phyloP scores from a whole-genome alignment of 257 asterid genomes.

The Primulina tabacum region DNA sequence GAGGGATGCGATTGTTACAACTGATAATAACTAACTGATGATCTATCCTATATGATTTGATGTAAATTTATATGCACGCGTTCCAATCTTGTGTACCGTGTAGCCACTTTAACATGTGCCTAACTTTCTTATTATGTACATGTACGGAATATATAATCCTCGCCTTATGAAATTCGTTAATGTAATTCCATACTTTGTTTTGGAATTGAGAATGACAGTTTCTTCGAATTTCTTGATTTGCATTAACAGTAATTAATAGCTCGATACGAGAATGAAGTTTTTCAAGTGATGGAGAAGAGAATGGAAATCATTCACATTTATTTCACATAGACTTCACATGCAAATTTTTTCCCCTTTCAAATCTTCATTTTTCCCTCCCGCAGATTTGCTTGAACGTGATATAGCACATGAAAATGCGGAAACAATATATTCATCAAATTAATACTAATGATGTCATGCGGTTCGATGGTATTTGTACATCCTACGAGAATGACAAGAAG shows the following conservation, averaged over 20 bases:
- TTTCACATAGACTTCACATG: background rate
- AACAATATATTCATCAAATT: too few relatives aligned
- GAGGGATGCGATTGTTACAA: conserved; percentile 26
- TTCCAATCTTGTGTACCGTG: conserved; percentile 37
- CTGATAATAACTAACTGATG: conserved; percentile 20
- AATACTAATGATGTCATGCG: too few relatives aligned
- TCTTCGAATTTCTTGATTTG: background rate
- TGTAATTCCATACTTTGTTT: conserved; percentile 9
- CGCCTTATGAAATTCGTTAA: conserved; percentile 30
- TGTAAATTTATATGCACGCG: conserved; percentile 49
- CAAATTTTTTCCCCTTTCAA: too few relatives aligned
- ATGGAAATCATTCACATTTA: background rate
- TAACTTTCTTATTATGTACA: conserved; percentile 30
- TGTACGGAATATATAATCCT: conserved; percentile 5
- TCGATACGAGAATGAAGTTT: background rate
- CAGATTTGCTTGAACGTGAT: too few relatives aligned
- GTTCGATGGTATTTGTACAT: too few relatives aligned
- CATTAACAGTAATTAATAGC: background rate
- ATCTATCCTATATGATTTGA: conserved; percentile 30
- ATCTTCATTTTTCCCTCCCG: too few relatives aligned
- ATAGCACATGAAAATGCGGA: too few relatives aligned
- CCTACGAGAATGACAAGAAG: background rate
- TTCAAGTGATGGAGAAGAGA: background rate
- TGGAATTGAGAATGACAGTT: background rate
- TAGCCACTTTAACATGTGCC: conserved; percentile 26